A percentile compares a stretch with the other conserved stretches of the same genome.
Conservation (phyloP, 1,284 basidiomycete genomes). For the Fistulinella staudtii region DNA sequence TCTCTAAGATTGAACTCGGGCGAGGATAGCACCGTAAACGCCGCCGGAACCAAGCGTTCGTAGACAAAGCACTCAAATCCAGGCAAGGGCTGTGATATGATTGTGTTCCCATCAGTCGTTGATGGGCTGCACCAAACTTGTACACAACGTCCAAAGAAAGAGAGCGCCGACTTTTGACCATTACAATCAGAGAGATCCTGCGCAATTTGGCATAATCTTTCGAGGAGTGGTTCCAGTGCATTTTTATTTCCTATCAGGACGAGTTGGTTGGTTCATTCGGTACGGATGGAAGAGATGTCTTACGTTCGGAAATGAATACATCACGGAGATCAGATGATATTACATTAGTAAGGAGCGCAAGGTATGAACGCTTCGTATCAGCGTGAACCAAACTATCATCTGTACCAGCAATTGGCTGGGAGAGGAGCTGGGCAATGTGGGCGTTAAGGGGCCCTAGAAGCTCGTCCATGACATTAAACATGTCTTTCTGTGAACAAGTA, state of each 20-base stretch:
- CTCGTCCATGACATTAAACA: constrained; percentile 86
- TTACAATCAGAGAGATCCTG: constrained; percentile 69
- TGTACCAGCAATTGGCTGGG: constrained; percentile 83
- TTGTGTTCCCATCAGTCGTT: constrained; percentile 38
- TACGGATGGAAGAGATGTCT: constrained; percentile 31
- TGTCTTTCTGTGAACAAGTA: constrained; percentile 53
- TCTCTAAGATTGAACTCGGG: constrained; percentile 86
- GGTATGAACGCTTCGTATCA: constrained; percentile 91
- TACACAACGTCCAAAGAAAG: constrained; percentile 77
- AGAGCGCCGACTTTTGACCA: constrained; percentile 80
- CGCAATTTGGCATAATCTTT: constrained; percentile 75
- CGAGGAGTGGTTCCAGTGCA: constrained; percentile 66
- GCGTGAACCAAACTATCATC: constrained; percentile 83
- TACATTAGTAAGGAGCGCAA: constrained; percentile 79
- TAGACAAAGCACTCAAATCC: constrained; percentile 96
- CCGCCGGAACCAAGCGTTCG: constrained; percentile 78
- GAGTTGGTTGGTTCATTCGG: constrained; percentile 11
- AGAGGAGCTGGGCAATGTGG: constrained; percentile 80
- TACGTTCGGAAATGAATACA: constrained; percentile 85
- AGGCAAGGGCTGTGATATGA: constrained; percentile 53
- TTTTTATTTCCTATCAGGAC: constrained; percentile 72
- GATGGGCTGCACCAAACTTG: constrained; percentile 72
- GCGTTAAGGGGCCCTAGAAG: constrained; percentile 83
- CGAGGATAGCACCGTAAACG: constrained; percentile 79
- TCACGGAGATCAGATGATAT: constrained; percentile 79